Percentiles rank a stretch among this genome's conserved stretches.
These are phyloP conservation scores for Penicillium freii DNA, from an alignment of 2,329 filamentous ascomycete species.

Conservation along the genomic window DNA sequence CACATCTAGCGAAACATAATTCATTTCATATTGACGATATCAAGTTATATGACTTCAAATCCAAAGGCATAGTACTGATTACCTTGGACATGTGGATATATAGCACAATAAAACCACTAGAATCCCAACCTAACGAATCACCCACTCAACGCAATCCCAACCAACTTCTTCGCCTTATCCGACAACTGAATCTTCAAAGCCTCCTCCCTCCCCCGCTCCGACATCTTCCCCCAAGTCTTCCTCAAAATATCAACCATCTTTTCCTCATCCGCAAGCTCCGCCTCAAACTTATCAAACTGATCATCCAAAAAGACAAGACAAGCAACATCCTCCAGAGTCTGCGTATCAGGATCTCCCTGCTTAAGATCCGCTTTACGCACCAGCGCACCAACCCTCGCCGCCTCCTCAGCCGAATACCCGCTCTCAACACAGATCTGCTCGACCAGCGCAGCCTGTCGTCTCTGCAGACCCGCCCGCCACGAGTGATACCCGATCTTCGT, in stretches of 20 bases:
- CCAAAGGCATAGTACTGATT: neutral
- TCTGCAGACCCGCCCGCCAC: slow-evolving; percentile 75
- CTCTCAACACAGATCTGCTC: slow-evolving; percentile 52
- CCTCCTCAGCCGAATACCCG: slow-evolving; percentile 54
- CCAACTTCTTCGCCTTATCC: slow-evolving; percentile 59
- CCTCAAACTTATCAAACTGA: slow-evolving; percentile 78
- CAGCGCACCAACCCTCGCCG: slow-evolving; percentile 64
- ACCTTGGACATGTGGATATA: neutral
- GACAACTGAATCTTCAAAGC: slow-evolving; percentile 66
- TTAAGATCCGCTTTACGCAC: slow-evolving; percentile 75
- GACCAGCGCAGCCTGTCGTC: slow-evolving; percentile 65
- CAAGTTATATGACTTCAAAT: neutral
- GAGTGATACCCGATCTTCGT: slow-evolving; percentile 72
- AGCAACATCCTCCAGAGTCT: slow-evolving; percentile 79
- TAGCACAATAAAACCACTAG: neutral
- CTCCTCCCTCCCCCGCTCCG: slow-evolving; percentile 58
- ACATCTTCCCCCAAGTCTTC: slow-evolving; percentile 79
- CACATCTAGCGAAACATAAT: neutral
- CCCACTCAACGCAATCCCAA: slow-evolving; percentile 60
- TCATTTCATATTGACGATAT: neutral
- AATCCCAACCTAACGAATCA: slow-evolving; percentile 5
- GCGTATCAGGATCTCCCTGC: slow-evolving; percentile 52
- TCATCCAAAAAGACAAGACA: slow-evolving; percentile 86
- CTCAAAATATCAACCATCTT: slow-evolving; percentile 70
- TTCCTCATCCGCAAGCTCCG: slow-evolving; percentile 65